phyloP scores from a whole-genome alignment of 208 protist species.

The Acanthamoeba quina region DNA sequence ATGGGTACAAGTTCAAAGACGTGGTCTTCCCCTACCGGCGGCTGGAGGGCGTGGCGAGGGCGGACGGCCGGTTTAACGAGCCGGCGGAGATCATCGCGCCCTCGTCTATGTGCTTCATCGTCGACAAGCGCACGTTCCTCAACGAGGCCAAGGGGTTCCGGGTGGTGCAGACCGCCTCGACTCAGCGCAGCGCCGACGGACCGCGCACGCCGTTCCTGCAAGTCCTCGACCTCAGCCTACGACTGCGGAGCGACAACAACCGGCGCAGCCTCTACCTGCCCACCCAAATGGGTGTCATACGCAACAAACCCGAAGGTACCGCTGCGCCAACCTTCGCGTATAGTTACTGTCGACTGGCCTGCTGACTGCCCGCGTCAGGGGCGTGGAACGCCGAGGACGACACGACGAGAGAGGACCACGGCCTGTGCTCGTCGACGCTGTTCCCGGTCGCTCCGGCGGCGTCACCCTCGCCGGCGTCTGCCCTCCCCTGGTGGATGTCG shows the following conservation, averaged over 20 bases:
- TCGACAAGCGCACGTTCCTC: conserved; percentile 4
- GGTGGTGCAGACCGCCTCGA: background rate
- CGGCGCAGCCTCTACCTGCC: conserved; percentile 34
- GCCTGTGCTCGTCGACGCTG: background rate
- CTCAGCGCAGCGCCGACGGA: background rate
- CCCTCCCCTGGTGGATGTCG: background rate
- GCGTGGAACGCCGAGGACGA: conserved; percentile 9
- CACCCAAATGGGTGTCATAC: background rate
- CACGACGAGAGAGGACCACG: conserved; percentile 32
- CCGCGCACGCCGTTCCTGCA: conserved; percentile 36
- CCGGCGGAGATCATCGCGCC: background rate
- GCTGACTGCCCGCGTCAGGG: background rate
- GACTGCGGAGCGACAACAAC: background rate
- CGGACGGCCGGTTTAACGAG: conserved; percentile 5
- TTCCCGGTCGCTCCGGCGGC: background rate
- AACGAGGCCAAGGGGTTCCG: background rate
- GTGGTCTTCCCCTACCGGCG: conserved; percentile 40
- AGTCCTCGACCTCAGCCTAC: conserved; percentile 21
- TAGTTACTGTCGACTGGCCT: background rate
- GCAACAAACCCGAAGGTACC: conserved; percentile 3
- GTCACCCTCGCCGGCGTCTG: background rate
- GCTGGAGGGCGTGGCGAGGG: conserved; percentile 25
- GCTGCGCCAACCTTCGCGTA: no score
- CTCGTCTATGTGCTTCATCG: conserved; percentile 57
- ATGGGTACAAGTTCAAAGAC: background rate